Evolutionary conservation across 768 basidiomycete genomes (phyloP), one percentile per base, ranked within the genome.

Genomic region (Boletus tomentosulus): DNA sequence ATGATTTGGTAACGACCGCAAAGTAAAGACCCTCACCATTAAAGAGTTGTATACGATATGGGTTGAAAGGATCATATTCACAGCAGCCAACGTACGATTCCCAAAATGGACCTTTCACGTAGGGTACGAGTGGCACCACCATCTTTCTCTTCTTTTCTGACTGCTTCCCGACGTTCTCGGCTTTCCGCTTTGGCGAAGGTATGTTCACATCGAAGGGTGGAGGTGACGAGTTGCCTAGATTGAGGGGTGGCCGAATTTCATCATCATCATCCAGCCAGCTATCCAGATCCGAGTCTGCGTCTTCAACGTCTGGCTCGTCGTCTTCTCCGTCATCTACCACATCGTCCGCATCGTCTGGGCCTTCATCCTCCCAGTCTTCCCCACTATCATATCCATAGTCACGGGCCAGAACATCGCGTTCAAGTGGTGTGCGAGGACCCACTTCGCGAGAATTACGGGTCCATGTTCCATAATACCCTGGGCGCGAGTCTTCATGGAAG

Each of bases 351-450:
- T 86, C 91, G 3, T 78, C 81, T 12, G 75, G 78, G 22, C 85
- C 84, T 65, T 94, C 93, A 53, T 88, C 89, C 57, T 92, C 92
- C 97, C 97, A 98, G 61, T 98, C 97, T 61, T 86, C 92, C 13
- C 92, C 96, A 48, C 91, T 94, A 72, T 99, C 95, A 64, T 95
- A 92, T 5, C 81, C 80, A 67, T 98, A 99, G 70, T 98, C 93
- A 50, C 90, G 78, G 12, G 81, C 78, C 1, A 86, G 73, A 11
- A 82, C 75, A 62, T 99, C 97, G 58, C 82, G 81, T 3, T 79
- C 83, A 56, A 96, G 87, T 1, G 97, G 95, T 16, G 79, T 82
- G 15, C 97, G 84, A 2, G 94, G 86, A 1, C 92, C 87, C 55
- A 98, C 83, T 33, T 82, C 71, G 16, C 76, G 76, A 13, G 93